phyloP scores from a whole-genome alignment of 257 asterid species.

The Nyctanthes arbortristis region DNA sequence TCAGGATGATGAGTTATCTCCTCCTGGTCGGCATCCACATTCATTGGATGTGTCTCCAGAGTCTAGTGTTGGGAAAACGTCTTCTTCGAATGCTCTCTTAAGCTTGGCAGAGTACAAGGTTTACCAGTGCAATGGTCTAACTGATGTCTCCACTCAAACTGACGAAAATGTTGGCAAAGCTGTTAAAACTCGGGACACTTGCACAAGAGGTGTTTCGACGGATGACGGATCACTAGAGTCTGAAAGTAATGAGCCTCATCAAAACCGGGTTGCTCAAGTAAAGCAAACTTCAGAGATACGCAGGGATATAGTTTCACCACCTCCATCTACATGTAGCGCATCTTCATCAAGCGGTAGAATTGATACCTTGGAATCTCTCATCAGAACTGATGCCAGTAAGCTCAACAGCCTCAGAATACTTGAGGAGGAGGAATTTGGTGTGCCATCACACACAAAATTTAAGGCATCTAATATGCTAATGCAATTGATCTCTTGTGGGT shows the following conservation, averaged over 20 bases:
- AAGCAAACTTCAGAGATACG: constrained; percentile 56
- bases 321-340: constrained; percentile 71
- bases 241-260: constrained; percentile 29
- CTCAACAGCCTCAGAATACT: constrained; percentile 75
- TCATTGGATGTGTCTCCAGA: constrained; percentile 70
- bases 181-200: constrained; percentile 44
- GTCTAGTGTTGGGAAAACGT: constrained; percentile 54
- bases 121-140: constrained; percentile 64
- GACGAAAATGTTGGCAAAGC: constrained; percentile 55
- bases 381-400: constrained; percentile 78
- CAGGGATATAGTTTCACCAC: constrained; percentile 62
- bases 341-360: constrained; percentile 76
- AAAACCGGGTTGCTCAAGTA: constrained; percentile 30
- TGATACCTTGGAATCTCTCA: constrained; percentile 86
- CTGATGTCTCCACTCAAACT: constrained; percentile 97
- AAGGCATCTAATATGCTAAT: constrained; percentile 85
- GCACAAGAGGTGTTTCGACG: constrained; percentile 72
- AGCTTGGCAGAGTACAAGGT: constrained; percentile 78
- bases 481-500: constrained; percentile 94
- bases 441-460: constrained; percentile 54
- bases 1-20: constrained; percentile 71
- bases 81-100: constrained; percentile 73
- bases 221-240: constrained; percentile 57
- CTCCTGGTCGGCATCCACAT: constrained; percentile 55
- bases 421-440: constrained; percentile 61